These are phyloP conservation scores for Venturia effusa DNA, from an alignment of 2,329 filamentous ascomycete species.

Conservation along the genomic window DNA sequence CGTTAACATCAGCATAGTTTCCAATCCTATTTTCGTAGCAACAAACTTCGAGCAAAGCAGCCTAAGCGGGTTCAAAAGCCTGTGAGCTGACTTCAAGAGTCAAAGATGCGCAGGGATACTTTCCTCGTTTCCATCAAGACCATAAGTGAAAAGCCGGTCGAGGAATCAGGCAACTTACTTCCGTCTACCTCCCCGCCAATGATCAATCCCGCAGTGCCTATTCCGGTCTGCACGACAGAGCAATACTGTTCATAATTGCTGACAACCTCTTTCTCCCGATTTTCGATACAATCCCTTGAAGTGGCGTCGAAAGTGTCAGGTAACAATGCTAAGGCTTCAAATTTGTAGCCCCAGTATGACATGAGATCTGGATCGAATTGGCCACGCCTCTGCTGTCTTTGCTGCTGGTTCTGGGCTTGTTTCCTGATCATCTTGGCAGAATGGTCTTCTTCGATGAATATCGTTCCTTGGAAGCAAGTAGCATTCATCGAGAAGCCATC, in stretches of 20 bases:
- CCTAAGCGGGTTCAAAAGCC: neutral
- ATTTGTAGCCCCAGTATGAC: constrained; percentile 97
- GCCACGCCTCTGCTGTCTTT: constrained; percentile 25
- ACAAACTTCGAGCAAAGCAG: neutral
- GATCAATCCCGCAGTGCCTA: constrained; percentile 60
- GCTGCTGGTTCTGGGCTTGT: constrained; percentile 43
- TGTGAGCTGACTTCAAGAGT: neutral
- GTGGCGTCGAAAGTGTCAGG: constrained; percentile 64
- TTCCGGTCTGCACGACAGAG: constrained; percentile 79
- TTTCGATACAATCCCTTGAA: constrained; percentile 67
- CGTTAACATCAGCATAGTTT: neutral
- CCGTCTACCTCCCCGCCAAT: constrained; percentile 92
- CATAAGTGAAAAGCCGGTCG: constrained; percentile 7
- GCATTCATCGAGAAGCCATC: constrained; percentile 96
- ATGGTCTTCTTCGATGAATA: constrained; percentile 90
- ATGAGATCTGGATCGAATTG: constrained; percentile 60
- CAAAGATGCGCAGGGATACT: neutral
- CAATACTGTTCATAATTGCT: constrained; percentile 94
- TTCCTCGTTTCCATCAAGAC: neutral
- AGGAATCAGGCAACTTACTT: constrained; percentile 34
- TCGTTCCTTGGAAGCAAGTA: constrained; percentile 73
- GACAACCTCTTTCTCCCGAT: constrained; percentile 58
- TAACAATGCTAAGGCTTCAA: constrained; percentile 75
- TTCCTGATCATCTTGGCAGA: constrained; percentile 55
- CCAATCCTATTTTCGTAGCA: neutral